These are phyloP conservation scores for Henningerozyma blattae DNA, from an alignment of 805 yeast genomes.

Conservation along the genomic window DNA sequence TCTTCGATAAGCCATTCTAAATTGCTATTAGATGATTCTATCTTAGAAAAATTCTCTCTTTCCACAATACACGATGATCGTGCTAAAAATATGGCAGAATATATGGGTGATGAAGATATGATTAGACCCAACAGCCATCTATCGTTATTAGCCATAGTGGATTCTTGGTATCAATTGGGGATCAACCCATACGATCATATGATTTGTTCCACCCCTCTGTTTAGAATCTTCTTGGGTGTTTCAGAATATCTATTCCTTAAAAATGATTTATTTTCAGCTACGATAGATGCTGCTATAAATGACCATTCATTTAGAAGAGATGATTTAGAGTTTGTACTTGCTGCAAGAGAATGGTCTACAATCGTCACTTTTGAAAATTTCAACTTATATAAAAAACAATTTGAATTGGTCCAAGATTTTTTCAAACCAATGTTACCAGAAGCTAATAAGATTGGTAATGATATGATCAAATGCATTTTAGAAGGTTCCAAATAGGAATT, in stretches of 20 bases:
- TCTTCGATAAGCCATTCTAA: no score
- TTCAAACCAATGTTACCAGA: constrained; percentile 81
- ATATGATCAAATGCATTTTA: constrained; percentile 91
- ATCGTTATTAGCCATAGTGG: constrained; percentile 81
- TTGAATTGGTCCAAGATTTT: constrained; percentile 71
- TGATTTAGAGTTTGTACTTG: constrained; percentile 84
- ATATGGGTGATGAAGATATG: constrained; percentile 3
- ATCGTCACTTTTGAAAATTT: constrained; percentile 69
- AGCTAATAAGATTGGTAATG: constrained; percentile 82
- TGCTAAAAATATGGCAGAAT: constrained; percentile 51
- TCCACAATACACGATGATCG: no score
- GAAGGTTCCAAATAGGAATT: no score
- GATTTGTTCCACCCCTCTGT: constrained; percentile 89
- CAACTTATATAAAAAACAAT: constrained; percentile 54
- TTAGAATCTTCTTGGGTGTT: constrained; percentile 87
- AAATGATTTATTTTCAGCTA: constrained; percentile 69
- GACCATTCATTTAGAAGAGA: constrained; percentile 70
- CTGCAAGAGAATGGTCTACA: constrained; percentile 80
- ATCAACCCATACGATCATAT: constrained; percentile 94
- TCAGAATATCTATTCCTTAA: constrained; percentile 83
- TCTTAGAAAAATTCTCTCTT: constrained; percentile 71
- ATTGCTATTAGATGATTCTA: constrained; percentile 60
- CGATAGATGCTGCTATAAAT: constrained; percentile 57
- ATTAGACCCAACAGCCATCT: constrained; percentile 71
- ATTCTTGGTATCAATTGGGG: constrained; percentile 77